Evolutionary conservation across 768 basidiomycete genomes (phyloP), one percentile per base, ranked within the genome.

Genomic region (Cyclocybe aegerita): DNA sequence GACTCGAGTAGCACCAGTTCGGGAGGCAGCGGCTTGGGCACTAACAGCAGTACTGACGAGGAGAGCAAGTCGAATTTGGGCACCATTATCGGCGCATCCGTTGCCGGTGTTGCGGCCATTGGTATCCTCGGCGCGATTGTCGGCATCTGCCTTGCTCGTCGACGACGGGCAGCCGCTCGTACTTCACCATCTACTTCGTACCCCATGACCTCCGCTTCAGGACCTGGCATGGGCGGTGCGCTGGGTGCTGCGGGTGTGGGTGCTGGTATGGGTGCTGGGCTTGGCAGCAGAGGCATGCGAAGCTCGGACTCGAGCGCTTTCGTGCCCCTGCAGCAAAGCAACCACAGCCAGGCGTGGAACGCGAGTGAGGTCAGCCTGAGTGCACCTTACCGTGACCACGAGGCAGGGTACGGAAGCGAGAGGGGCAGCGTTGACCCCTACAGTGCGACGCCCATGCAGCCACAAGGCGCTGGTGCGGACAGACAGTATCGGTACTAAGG

Each of bases 231-330:
- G 23, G 66, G 58, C 50, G 43, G 53, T 34, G 43, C 45, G 10
- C 33, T 55, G 4, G 52, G 49, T 11, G 61, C 60, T 10, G 43
- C 29, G 9, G 55, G 55, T 36, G 23, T 38, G 29, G 53, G 48
- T 7, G 48, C 48, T 23, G 52, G 39, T 6, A 35, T 56, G 38
- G 56, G 48, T 15, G 41, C 35, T 4, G 23, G 3, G 5, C 23
- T 23, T 23, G 23, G 23, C n/a, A 49, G 55, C 23, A 43, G 49
- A 4, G 49, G 39, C 7, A 39, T 53, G 52, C 53, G 55, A 29
- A 43, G 49, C 29, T 83, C 84, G 54, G 81, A 86, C 69, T 82
- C 84, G 59, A 85, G 83, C 54, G 79, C 85, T 33, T 88, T 89
- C 60, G 71, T 86, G 45, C 87, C 88, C n/a, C 65, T 90, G 59